These are phyloP conservation scores for Ceratocystis cubensis DNA, from an alignment of 2,329 filamentous ascomycete species.

Conservation along the genomic window DNA sequence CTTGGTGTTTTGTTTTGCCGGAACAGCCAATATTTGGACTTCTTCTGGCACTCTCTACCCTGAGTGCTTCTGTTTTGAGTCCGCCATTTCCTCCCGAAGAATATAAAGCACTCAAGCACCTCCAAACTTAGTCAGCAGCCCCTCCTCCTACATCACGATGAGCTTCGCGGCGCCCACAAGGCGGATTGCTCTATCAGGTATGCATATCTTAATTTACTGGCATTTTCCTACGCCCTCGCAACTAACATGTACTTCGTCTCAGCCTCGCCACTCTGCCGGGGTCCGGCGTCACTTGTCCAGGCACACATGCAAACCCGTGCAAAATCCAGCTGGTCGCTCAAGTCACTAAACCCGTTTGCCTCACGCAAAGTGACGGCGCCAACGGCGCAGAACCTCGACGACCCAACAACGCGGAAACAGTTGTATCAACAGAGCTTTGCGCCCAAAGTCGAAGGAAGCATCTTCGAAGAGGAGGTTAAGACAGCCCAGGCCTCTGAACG, in stretches of 20 bases:
- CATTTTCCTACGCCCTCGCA: slow-evolving; percentile 21
- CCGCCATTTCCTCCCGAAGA: not conserved
- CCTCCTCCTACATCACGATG: slow-evolving; percentile 19
- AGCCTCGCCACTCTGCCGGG: slow-evolving; percentile 21
- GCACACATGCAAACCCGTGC: slow-evolving; percentile 32
- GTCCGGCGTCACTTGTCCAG: slow-evolving; percentile 25
- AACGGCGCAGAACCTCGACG: slow-evolving; percentile 31
- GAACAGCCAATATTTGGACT: not conserved
- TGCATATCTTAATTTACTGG: not conserved
- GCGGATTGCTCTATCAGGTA: slow-evolving; percentile 23
- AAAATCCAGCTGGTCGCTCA: slow-evolving; percentile 32
- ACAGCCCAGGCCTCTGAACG: slow-evolving; percentile 29
- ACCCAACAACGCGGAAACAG: slow-evolving; percentile 33
- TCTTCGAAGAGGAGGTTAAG: slow-evolving; percentile 49
- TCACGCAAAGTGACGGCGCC: slow-evolving; percentile 23
- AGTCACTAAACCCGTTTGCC: slow-evolving; percentile 28
- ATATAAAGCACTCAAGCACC: not conserved
- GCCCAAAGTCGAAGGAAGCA: slow-evolving; percentile 40
- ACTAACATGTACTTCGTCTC: slow-evolving; percentile 20
- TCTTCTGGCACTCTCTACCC: no score
- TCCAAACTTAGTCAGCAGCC: not conserved
- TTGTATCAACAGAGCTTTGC: slow-evolving; percentile 32
- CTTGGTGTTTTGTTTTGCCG: not conserved
- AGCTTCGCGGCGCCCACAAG: slow-evolving; percentile 23
- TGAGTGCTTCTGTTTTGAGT: no score